phyloP scores from a whole-genome alignment of 306 rosid genomes.

The Cucumis melo region DNA sequence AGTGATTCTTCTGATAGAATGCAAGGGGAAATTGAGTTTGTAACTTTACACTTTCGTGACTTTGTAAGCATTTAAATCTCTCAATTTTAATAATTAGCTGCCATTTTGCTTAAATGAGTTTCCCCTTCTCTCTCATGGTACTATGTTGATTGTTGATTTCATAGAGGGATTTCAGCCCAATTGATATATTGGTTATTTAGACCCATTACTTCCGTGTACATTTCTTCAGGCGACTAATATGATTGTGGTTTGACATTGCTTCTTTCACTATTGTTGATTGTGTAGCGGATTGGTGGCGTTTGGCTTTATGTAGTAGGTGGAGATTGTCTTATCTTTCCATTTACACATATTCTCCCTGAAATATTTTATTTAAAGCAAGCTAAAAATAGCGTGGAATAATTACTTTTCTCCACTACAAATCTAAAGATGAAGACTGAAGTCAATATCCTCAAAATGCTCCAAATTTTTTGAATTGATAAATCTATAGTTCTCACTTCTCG shows the following conservation, averaged over 20 bases:
- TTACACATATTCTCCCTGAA: neutral
- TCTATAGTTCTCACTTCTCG: neutral
- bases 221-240: neutral
- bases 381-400: neutral
- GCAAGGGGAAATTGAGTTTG: neutral
- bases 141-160: neutral
- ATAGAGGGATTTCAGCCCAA: neutral
- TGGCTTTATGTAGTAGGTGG: neutral
- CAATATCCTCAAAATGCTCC: neutral
- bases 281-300: neutral
- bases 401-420: neutral
- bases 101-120: neutral
- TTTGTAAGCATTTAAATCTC: neutral
- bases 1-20: neutral
- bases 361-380: neutral
- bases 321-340: neutral
- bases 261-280: neutral
- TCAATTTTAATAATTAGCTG: neutral
- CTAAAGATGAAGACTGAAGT: neutral
- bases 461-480: neutral
- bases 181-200: neutral
- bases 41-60: neutral
- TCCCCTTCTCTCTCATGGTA: neutral
- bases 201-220: neutral
- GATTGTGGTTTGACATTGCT: neutral